A percentile compares a stretch with the other conserved stretches of the same genome.
Conservation (phyloP, 2,329 filamentous ascomycete species). For the Colletotrichum brevisporum region DNA sequence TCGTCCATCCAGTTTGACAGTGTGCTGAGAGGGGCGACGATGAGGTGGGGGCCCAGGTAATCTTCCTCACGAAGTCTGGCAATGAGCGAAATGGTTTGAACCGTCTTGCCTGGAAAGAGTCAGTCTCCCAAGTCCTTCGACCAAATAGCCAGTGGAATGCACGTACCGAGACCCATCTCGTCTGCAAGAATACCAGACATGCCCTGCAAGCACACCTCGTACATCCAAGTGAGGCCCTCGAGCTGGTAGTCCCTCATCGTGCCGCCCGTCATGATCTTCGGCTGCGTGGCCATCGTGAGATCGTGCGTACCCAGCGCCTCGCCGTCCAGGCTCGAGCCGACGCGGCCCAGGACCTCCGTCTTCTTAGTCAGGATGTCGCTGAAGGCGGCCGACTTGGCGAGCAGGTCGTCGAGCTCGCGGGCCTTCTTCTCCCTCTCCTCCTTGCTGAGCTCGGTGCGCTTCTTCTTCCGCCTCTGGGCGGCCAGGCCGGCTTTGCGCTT, state of each 20-base stretch:
- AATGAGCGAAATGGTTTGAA: constrained; percentile 90
- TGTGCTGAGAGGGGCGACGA: constrained; percentile 91
- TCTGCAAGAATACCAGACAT: constrained; percentile 93
- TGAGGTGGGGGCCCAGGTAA: constrained; percentile 88
- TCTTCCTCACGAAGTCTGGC: constrained; percentile 91
- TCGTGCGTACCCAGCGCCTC: constrained; percentile 74
- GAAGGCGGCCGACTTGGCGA: constrained; percentile 72
- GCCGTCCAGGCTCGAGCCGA: constrained; percentile 72
- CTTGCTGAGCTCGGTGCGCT: constrained; percentile 61
- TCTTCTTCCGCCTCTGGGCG: constrained; percentile 62
- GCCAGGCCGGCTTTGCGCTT: constrained; percentile 53
- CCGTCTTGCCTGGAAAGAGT: constrained; percentile 78
- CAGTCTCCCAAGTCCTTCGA: not conserved
- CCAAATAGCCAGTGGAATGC: not conserved
- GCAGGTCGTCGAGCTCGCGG: constrained; percentile 70
- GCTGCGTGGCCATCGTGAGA: constrained; percentile 86
- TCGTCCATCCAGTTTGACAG: constrained; percentile 97
- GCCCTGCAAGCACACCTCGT: constrained; percentile 83
- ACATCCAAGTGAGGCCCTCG: constrained; percentile 96
- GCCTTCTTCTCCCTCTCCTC: constrained; percentile 71
- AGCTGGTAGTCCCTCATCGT: constrained; percentile 96
- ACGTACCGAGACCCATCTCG: constrained; percentile 86
- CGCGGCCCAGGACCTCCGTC: constrained; percentile 73
- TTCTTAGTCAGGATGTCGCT: constrained; percentile 75
- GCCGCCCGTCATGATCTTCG: constrained; percentile 86